Evolutionary conservation across 2,329 filamentous ascomycete species (phyloP).

Genomic region (Aureobasidium lini): DNA sequence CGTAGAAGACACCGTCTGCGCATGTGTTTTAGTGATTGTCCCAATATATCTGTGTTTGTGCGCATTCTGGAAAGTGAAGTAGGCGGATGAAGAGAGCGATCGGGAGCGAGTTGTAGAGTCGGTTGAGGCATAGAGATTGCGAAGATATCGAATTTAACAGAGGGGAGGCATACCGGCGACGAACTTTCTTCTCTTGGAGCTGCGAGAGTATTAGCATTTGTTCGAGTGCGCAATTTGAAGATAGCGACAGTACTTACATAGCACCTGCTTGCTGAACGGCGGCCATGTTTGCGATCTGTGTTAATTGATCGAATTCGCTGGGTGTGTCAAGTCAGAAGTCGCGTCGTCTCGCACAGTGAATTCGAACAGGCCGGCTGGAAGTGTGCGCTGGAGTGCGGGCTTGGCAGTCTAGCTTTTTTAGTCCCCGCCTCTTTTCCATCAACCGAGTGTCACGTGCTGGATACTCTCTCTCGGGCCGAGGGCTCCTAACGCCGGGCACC

Average conservation of each 20-base stretch:
- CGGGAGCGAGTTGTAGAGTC: not conserved
- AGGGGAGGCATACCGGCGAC: constrained; percentile 35
- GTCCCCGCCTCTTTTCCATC: too few species aligned
- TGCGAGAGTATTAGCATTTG: constrained; percentile 31
- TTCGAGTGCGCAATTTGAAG: not conserved
- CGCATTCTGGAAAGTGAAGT: not conserved
- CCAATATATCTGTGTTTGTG: not conserved
- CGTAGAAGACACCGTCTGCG: constrained; percentile 97
- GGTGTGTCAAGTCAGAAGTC: not conserved
- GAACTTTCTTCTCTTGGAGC: constrained; percentile 79
- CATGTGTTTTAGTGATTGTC: constrained; percentile 14
- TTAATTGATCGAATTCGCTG: constrained; percentile 17
- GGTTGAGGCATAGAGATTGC: not conserved
- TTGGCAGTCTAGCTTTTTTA: not conserved
- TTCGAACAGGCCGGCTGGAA: not conserved
- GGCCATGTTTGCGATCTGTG: constrained; percentile 29
- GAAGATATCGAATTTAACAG: not conserved
- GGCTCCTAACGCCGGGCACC: too few species aligned
- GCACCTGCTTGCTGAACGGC: constrained; percentile 23
- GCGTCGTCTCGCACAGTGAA: too few species aligned
- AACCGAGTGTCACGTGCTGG: too few species aligned
- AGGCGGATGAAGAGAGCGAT: not conserved
- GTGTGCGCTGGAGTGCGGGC: not conserved
- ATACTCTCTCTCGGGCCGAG: too few species aligned
- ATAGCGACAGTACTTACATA: constrained; percentile 15